Percentiles rank a stretch among this genome's conserved stretches.
Conservation (phyloP, 2,329 filamentous ascomycete species). For the Aspergillus puulaauensis region DNA sequence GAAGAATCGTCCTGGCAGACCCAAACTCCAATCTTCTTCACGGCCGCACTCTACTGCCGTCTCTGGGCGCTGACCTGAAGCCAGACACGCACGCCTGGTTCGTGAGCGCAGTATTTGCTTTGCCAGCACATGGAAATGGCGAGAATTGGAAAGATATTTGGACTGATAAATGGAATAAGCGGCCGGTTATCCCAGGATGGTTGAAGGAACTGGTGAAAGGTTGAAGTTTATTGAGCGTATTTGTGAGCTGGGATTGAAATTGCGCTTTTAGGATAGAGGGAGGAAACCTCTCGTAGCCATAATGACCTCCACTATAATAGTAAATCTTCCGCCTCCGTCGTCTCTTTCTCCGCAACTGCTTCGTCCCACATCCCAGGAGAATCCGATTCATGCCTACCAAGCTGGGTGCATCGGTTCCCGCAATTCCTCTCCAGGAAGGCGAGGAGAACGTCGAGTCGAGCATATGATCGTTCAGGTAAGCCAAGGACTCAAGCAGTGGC, state of each 20-base stretch:
- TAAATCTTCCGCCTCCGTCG: not conserved
- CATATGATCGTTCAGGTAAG: not conserved
- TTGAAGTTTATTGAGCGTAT: not conserved
- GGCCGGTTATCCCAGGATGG: conserved; percentile 62
- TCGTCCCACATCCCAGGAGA: not conserved
- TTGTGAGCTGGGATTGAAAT: not conserved
- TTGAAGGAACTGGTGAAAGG: conserved; percentile 52
- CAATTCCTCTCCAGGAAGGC: not conserved
- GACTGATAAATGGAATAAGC: conserved; percentile 62
- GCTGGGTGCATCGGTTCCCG: not conserved
- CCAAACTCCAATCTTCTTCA: conserved; percentile 77
- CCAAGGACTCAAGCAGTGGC: not conserved
- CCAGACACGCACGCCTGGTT: conserved; percentile 64
- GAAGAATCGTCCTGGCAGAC: conserved; percentile 71
- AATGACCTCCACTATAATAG: not conserved
- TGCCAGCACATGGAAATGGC: conserved; percentile 52
- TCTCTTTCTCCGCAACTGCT: not conserved
- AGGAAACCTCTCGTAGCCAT: not conserved
- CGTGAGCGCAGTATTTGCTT: conserved; percentile 68
- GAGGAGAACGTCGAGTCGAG: not conserved
- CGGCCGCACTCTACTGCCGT: conserved; percentile 69
- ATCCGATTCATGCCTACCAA: not conserved
- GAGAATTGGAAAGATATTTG: conserved; percentile 26
- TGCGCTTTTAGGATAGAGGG: not conserved
- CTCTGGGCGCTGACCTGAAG: conserved; percentile 62